Base-by-base conservation (phyloP, 345 rosid genomes). In the Aethionema arabicum region DNA sequence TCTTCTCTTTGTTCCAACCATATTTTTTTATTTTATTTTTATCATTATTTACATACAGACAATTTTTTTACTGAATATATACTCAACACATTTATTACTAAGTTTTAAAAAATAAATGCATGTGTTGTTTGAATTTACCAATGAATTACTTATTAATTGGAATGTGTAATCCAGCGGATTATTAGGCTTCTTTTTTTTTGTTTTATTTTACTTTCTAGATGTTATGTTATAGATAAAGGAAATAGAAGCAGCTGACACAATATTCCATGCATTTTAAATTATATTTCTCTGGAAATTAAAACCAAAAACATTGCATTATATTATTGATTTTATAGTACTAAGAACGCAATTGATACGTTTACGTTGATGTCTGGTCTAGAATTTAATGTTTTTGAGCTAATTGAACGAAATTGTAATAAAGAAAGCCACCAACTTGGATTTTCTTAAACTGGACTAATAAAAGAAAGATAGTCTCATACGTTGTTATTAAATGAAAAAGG, bases 111-210 rank as follows among this genome's bases (percentile, higher is more conserved):
- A 38, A 5, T 50, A 36, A 48, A 46, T 57, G 70, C 48, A 43
- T 42, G 70, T 41, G 44, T 10, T 63, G 29, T 41, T 50, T 57
- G 53, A 57, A 70, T 43, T 29, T 43, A 59, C 54, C 61, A 52
- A 65, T 58, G 62, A 50, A 32, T n/a, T 42, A 61, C 14, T 5
- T 37, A 64, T 50, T 14, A 27, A 43, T 53, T 2, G 67, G 55
- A 58, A 65, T 44, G 69, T 38, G 69, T 70, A 56, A 44, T 45
- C 4, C 59, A 51, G 62, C 70, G 52, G 70, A 71, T 64, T 27
- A 42, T 2, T 39, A 64, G 61, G 70, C 27, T 21, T 21, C 27
- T 21, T 21, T 21, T 21, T 21, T 21, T 21, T 21, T 47, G 43
- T 44, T 42, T 35, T 41, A 49, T 11, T 50, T 70, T 42, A 63